Evolutionary conservation across 331 rosid genomes (phyloP).

Genomic region (Dryas integrifolia): DNA sequence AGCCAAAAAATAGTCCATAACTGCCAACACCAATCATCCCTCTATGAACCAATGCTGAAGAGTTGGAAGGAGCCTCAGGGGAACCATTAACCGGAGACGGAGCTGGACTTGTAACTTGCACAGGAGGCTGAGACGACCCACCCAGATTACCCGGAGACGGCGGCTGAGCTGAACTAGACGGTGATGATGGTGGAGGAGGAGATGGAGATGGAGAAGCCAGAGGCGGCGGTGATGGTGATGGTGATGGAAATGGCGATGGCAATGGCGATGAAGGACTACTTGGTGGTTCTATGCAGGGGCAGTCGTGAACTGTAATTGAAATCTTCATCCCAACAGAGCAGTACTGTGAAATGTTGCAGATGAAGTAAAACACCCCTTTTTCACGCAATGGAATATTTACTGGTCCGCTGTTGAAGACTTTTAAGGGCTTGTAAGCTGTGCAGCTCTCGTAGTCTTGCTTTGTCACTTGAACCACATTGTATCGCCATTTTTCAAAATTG

Average conservation of each 20-base stretch:
- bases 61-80: constrained; percentile 4
- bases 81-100: neutral
- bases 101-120: constrained; percentile 9
- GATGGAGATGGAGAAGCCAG: too few relatives aligned
- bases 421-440: constrained; percentile 28
- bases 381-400: constrained; percentile 20
- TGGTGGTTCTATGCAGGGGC: neutral
- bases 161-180: neutral
- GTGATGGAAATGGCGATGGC: too few relatives aligned
- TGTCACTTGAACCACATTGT: constrained; percentile 38
- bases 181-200: neutral
- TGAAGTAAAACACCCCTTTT: constrained; percentile 33
- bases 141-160: neutral
- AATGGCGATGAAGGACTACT: neutral
- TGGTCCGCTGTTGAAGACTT: constrained; percentile 25
- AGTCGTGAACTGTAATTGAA: constrained; percentile 24
- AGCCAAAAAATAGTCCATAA: neutral
- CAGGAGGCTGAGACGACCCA: neutral
- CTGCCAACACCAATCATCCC: neutral
- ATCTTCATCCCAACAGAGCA: constrained; percentile 36
- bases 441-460: constrained; percentile 37
- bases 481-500: constrained; percentile 27
- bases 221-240: neutral
- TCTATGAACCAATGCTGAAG: neutral
- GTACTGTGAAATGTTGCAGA: constrained; percentile 33